These are phyloP conservation scores for Aspergillus diversus DNA, from an alignment of 495 filamentous ascomycete species.

Conservation along the genomic window DNA sequence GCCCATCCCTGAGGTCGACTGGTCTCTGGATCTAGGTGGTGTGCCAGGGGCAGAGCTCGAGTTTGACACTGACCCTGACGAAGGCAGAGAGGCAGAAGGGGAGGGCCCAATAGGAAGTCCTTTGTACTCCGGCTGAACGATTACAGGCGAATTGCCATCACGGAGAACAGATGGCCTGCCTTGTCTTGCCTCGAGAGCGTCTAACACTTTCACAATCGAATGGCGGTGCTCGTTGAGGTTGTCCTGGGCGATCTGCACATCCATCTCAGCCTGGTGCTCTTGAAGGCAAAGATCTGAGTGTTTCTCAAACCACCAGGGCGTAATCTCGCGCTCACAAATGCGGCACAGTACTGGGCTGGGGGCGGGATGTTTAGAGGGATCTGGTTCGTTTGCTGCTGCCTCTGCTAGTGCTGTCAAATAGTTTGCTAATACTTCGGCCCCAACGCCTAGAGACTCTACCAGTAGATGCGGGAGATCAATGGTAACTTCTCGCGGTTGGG, in stretches of 20 bases:
- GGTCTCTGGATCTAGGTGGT: conserved; percentile 75
- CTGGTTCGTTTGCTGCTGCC: conserved; percentile 82
- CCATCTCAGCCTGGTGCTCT: conserved; percentile 95
- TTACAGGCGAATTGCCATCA: conserved; percentile 52
- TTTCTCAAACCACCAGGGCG: conserved; percentile 99
- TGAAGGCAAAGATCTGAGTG: conserved; percentile 95
- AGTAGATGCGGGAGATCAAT: conserved; percentile 91
- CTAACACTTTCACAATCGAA: conserved; percentile 92
- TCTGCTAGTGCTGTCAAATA: conserved; percentile 91
- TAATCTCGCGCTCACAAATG: conserved; percentile 96
- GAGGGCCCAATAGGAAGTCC: conserved; percentile 83
- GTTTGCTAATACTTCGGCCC: conserved; percentile 91
- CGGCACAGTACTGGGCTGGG: conserved; percentile 90
- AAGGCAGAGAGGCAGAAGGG: conserved; percentile 49
- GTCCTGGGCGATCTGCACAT: conserved; percentile 94
- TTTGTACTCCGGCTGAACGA: conserved; percentile 83
- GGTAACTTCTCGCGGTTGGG: conserved; percentile 84
- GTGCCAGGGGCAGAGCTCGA: conserved; percentile 72
- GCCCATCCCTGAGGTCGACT: conserved; percentile 70
- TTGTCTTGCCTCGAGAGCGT: conserved; percentile 83
- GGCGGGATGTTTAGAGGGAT: conserved; percentile 80
- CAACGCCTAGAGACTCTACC: conserved; percentile 91
- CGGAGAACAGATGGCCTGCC: conserved; percentile 63
- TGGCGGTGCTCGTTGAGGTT: conserved; percentile 91
- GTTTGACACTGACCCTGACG: conserved; percentile 63